Base-by-base conservation (phyloP, 1,284 basidiomycete genomes). In the Pulveroboletus sp. region DNA sequence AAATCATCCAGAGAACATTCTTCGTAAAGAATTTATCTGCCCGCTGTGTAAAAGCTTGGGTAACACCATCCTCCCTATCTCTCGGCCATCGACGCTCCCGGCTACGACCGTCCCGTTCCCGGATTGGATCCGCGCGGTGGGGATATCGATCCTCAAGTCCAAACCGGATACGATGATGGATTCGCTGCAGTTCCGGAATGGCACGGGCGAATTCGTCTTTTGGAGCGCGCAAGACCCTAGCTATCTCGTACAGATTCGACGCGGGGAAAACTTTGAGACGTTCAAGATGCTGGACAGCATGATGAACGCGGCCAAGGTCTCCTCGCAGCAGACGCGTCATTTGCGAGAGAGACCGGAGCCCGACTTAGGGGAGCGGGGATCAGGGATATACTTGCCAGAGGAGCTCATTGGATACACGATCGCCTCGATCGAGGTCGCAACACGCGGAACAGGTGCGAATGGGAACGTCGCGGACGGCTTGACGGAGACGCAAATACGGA, bases 41-140 rank as follows among this genome's bases (percentile, higher is more conserved):
- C 97, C 97, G 0, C 76, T 99, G n/a, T 99, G 97, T 81, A 99
- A 99, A 77, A 94, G 92, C 64, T 79, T 99, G 1, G 96, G 96
- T 12, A 99, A 99, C 73, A 85, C 94, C 33, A 88, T 99, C 39
- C 79, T 99, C 4, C 96, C 97, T 0, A 86, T 96, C 6, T 80
- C 85, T 24, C 77, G 74, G 28, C 77, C 80, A 1, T 72, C 77
- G 18, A 72, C 71, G 25, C 76, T 75, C 14, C 65, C 78, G 17
- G 76, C 84, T n/a, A 87, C 82, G 58, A 74, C 71, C 4, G 73
- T 82, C 1, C 79, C 86, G 0, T 91, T 92, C 71, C 76, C 88
- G 0, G 91, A 93, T 63, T 92, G 91, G 91, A 89, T 91, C 42
- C 83, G 89, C 4, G 84, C 85, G 2, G 87, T 88, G 14, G 88